Evolutionary conservation across 306 rosid genomes (phyloP).

Genomic region (Benincasa hispida): DNA sequence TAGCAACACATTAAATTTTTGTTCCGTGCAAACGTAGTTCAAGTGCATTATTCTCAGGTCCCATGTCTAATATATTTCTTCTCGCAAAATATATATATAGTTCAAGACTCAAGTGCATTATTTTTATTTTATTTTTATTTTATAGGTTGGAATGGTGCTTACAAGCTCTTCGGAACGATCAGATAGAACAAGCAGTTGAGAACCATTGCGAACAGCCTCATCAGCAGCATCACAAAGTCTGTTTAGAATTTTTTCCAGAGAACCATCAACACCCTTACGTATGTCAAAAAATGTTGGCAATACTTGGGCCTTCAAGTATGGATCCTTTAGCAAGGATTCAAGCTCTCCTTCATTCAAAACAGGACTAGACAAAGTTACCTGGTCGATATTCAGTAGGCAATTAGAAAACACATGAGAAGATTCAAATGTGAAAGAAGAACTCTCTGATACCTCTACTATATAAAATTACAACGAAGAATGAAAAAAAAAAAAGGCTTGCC

Average conservation of each 20-base stretch:
- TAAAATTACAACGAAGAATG: not conserved
- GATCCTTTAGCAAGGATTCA: constrained; percentile 67
- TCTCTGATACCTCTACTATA: constrained; percentile 1
- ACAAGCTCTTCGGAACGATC: constrained; percentile 86
- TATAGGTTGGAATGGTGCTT: constrained; percentile 11
- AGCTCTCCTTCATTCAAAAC: constrained; percentile 90
- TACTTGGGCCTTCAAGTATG: constrained; percentile 60
- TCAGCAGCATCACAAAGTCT: constrained; percentile 97
- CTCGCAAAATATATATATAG: not conserved
- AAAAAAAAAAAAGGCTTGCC: constrained; percentile 9
- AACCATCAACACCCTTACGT: constrained; percentile 85
- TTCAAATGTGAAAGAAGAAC: constrained; percentile 6
- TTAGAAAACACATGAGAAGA: not conserved
- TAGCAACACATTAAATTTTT: not conserved
- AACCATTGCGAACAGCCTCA: constrained; percentile 97
- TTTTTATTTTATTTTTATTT: not conserved
- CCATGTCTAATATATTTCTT: not conserved
- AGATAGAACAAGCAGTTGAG: constrained; percentile 82
- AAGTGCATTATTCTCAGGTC: not conserved
- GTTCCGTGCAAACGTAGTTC: not conserved
- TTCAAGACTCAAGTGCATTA: not conserved
- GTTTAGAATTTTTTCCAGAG: constrained; percentile 59
- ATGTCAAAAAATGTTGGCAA: constrained; percentile 79
- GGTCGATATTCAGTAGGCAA: constrained; percentile 6
- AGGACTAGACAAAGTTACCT: constrained; percentile 92